Conservation (phyloP, 2,329 filamentous ascomycete species). For the Sclerotinia minor region DNA sequence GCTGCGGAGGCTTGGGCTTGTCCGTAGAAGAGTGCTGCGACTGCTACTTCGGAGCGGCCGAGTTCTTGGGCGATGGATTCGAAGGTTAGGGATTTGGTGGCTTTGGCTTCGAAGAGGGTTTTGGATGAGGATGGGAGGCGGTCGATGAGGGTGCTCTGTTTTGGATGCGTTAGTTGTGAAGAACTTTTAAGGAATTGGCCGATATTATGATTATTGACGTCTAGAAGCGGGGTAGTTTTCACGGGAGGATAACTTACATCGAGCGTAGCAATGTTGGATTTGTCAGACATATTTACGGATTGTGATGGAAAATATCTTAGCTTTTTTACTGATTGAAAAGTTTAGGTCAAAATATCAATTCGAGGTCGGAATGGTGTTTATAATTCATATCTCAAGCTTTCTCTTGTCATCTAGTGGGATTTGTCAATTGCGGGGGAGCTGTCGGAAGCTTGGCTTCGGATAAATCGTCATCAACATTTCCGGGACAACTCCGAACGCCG, state of each 20-base stretch:
- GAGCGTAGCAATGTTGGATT: conserved; percentile 24
- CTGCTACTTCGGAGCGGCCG: conserved; percentile 81
- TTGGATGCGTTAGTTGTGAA: background rate
- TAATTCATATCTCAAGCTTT: background rate
- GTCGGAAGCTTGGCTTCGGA: background rate
- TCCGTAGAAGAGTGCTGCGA: conserved; percentile 88
- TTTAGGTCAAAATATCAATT: background rate
- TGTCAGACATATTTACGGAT: conserved; percentile 19
- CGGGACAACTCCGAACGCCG: conserved; percentile 20
- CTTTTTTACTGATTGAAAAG: background rate
- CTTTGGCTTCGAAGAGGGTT: conserved; percentile 80
- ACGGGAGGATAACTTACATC: conserved; percentile 21
- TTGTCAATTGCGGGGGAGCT: conserved; percentile 20
- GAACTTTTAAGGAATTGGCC: conserved; percentile 23
- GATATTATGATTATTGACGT: conserved; percentile 21
- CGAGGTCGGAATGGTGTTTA: background rate
- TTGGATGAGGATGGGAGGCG: conserved; percentile 70
- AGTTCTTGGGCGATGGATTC: conserved; percentile 73
- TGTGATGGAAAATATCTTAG: background rate
- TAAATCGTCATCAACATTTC: conserved; percentile 11
- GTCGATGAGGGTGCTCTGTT: conserved; percentile 63
- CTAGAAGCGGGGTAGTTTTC: conserved; percentile 18
- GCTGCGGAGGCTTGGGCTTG: conserved; percentile 72
- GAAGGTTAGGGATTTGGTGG: conserved; percentile 72
- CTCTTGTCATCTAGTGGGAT: background rate